Evolutionary conservation across 2,329 filamentous ascomycete species (phyloP), one percentile per base, ranked within the genome.

Genomic region (Aureobasidium sp.): DNA sequence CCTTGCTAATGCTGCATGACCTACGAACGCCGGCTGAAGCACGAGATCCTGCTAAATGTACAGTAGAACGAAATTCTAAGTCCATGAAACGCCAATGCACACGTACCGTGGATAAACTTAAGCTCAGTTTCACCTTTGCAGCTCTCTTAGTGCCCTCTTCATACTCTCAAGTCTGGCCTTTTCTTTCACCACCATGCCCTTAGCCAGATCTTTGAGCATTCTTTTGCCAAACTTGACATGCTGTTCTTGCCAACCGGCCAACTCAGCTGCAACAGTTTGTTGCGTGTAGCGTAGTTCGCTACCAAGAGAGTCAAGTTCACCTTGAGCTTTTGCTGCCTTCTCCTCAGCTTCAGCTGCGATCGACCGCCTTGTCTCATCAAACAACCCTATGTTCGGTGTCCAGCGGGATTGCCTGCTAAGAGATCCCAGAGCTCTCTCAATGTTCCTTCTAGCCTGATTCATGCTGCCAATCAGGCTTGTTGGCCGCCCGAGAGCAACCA

Each of bases 191-290:
- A 97, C 79, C 82, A 92, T 91, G 36, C 85, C 84, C 70, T 81
- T 83, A 20, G 89, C 93, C 68, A 96, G 84, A 51, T 91, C 86
- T 66, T 82, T 84, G 64, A 97, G 83, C 32, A 90, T 89, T 63
- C 83, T 83, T 64, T 86, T 80, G 1, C 89, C 91, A 76, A 90
- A 85, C 69, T 84, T 85, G 67, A 91, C 90, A 70, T 96, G 86
- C 77, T 91, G 84, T 44, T 95, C 91, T 70, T 96, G 92, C 91
- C 94, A 99, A 17, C 90, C 91, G 0, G 94, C 94, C 62, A 99
- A 75, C 76, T 99, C 94, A 1, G 86, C 83, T 7, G 95, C 93
- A 27, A 97, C 93, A 15, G 93, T 91, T 74, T 95, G 90, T 76
- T 97, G 93, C 52, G 92, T 96, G 74, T 94, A 96, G 55, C 91